phyloP scores from a whole-genome alignment of 2,329 filamentous ascomycete species.

The Colletotrichum siamense region DNA sequence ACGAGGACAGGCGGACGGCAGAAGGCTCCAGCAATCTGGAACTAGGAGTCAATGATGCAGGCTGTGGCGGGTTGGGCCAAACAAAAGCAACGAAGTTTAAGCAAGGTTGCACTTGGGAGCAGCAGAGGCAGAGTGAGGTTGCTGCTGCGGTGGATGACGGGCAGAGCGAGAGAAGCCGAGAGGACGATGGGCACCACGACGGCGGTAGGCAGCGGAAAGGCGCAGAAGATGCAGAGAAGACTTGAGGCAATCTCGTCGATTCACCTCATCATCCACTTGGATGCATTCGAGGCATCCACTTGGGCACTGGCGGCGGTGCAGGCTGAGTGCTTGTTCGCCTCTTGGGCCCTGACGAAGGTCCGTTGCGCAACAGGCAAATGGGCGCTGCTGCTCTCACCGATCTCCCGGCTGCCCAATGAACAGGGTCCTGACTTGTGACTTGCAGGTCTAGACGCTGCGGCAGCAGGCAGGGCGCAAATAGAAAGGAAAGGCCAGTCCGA shows the following conservation, averaged over 20 bases:
- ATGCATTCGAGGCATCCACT: slow-evolving; percentile 17
- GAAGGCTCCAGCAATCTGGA: slow-evolving; percentile 7
- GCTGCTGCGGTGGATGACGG: background rate
- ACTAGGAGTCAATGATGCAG: slow-evolving; percentile 1
- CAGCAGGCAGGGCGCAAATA: background rate
- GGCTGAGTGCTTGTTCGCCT: background rate
- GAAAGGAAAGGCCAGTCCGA: background rate
- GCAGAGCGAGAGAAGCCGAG: background rate
- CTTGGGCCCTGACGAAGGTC: background rate
- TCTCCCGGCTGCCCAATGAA: slow-evolving; percentile 13
- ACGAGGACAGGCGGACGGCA: background rate
- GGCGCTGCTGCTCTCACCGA: slow-evolving; percentile 9
- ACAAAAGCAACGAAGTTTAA: background rate
- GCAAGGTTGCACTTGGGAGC: background rate
- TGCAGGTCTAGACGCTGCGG: slow-evolving; percentile 2
- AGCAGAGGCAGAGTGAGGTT: background rate
- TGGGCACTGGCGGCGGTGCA: background rate
- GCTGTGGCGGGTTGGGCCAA: background rate
- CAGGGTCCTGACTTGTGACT: slow-evolving; percentile 5
- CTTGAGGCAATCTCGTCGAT: background rate
- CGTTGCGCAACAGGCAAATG: background rate
- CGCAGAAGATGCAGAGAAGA: slow-evolving; percentile 1
- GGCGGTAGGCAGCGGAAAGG: slow-evolving; percentile 3
- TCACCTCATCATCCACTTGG: background rate
- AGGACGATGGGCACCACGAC: background rate